Evolutionary conservation across 116 monocot species (phyloP).

Genomic region (Phalaenopsis hybrid): DNA sequence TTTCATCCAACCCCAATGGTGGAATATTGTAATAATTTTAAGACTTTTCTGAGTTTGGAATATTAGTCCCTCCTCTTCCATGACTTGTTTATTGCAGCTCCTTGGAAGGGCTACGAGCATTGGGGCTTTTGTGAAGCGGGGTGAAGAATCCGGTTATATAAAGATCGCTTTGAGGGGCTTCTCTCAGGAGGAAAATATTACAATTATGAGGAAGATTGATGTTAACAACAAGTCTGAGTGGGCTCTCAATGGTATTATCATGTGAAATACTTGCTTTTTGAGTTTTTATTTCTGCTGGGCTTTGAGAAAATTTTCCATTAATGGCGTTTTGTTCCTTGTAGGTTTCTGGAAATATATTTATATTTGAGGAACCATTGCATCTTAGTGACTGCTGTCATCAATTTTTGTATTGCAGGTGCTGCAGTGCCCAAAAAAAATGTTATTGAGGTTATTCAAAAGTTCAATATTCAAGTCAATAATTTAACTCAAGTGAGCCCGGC

Average conservation of each 20-base stretch:
- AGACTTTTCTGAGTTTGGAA: background rate
- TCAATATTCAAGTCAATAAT: slow-evolving; percentile 99
- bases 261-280: background rate
- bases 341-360: background rate
- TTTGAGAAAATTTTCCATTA: background rate
- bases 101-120: slow-evolving; percentile 93
- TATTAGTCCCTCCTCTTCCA: background rate
- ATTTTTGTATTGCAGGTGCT: slow-evolving; percentile 35
- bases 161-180: slow-evolving; percentile 65
- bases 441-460: slow-evolving; percentile 68
- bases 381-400: background rate
- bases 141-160: slow-evolving; percentile 69
- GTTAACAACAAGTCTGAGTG: slow-evolving; percentile 83
- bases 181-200: slow-evolving; percentile 31
- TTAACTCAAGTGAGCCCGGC: slow-evolving; percentile 61
- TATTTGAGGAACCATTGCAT: background rate
- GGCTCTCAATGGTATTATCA: slow-evolving; percentile 72
- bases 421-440: slow-evolving; percentile 68
- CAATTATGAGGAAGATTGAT: slow-evolving; percentile 67
- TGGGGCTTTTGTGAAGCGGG: slow-evolving; percentile 92
- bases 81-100: slow-evolving; percentile 35
- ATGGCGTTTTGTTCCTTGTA: background rate
- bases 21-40: background rate
- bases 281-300: background rate
- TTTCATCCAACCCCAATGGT: background rate